Evolutionary conservation across 2,329 filamentous ascomycete genomes (phyloP), one percentile per base, ranked within the genome.

Genomic region (Gaeumannomyces sp.): DNA sequence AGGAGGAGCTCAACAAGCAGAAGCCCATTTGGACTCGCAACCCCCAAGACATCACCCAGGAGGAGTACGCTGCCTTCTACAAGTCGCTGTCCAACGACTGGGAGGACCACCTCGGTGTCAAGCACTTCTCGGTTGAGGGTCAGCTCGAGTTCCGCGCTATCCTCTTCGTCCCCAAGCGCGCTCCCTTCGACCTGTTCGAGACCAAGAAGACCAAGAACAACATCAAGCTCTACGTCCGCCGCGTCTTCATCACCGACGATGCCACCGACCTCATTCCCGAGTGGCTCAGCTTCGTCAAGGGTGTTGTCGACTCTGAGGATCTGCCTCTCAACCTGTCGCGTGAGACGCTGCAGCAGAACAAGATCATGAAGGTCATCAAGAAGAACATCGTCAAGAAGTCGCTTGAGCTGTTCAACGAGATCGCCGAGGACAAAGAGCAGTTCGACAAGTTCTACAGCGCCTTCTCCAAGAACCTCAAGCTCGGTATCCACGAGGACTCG

Each of bases 171-270:
- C 95, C 95, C 79, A 98, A 99, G 92, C 94, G 95, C 76, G 95
- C 95, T 80, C 95, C 95, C 74, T 99, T 99, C 81, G 95, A 99
- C 77, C 91, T 99, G 69, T 99, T 99, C 80, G 95, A 99, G 91
- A 97, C 94, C 79, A 99, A 99, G 92, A 97, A 97, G 91, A 97
- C 94, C 78, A 99, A 99, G 93, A 99, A 98, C 91, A 99, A 99
- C 91, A 98, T 99, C 89, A 99, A 99, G 90, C 90, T 99, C 74
- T 99, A 99, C 84, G 95, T 99, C 76, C 94, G 95, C 80, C 95
- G 95, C 79, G 95, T 99, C 81, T 99, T 99, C 91, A 99, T 99
- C 86, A 99, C 95, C 68, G 95, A 99, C 73, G 95, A 99, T 80
- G 95, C 95, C 74, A 98, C 95, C 73, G 95, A 99, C 79, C 90